Evolutionary conservation across 371 early-diverging fungal genomes (phyloP), one percentile per base, ranked within the genome.

Genomic region (Fennellomyces sp.): DNA sequence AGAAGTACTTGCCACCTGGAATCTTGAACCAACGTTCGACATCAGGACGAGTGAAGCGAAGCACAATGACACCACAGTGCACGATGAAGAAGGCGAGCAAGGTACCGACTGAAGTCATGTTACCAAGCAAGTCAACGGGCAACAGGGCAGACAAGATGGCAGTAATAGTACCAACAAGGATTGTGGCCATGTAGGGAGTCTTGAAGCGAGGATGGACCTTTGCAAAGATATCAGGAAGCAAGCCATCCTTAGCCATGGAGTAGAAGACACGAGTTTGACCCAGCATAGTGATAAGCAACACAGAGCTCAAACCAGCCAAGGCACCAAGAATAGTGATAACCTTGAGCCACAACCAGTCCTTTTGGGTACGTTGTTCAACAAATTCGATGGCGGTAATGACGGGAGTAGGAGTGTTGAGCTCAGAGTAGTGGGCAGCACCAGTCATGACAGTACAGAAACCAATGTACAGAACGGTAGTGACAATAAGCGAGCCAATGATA

Each of bases 191-290:
- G 41, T 86, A 86, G 13, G 96, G 95, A 0, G 93, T 94, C 69
- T 85, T 73, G 74, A 80, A 85, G 1, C 66, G 58, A 17, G 84
- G 81, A 60, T 89, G 84, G n/a, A 93, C 68, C 27, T 81, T 82
- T 45, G 87, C 80, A 61, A 94, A 90, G 21, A 81, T 54, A 6
- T 75, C 54, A 4, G 95, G 95, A 12, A 94, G 74, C 27, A 94
- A 73, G 8, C 95, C 95, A 72, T 94, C 95, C 42, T 80, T 68
- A 21, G 95, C 91, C 95, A 96, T 94, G 26, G 91, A 73, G 55
- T 87, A 88, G 58, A 95, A 90, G 35, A 96, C 92, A 56, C 95
- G 92, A 2, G 96, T 88, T 73, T 95, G 95, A 19, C 84, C 92
- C 63, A 94, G 78, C 63, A 94, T 63, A 30, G 78, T 63, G 25